Evolutionary conservation across 306 rosid species (phyloP).

Genomic region (Urtica urens): DNA sequence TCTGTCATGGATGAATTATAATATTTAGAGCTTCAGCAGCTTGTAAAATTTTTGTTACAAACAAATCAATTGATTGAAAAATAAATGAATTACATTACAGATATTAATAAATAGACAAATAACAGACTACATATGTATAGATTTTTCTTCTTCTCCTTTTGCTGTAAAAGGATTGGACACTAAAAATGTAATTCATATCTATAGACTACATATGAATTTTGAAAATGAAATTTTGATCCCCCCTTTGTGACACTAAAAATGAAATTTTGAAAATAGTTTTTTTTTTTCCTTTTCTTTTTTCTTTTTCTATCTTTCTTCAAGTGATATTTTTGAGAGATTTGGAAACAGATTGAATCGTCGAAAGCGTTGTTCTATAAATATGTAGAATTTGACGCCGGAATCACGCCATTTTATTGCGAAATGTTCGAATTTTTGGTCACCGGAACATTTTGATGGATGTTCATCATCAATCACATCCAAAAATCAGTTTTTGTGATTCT

Average conservation of each 20-base stretch:
- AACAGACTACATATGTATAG: no score
- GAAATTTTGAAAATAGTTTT: background rate
- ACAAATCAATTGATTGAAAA: no score
- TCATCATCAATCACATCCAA: slow-evolving; percentile 14
- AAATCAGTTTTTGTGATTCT: background rate
- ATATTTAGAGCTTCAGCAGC: no score
- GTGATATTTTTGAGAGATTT: slow-evolving; percentile 31
- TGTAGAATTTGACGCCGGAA: slow-evolving; percentile 63
- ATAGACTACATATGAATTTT: no score
- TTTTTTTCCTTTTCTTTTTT: background rate
- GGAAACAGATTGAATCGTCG: slow-evolving; percentile 47
- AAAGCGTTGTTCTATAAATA: slow-evolving; percentile 80
- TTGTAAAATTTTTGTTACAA: no score
- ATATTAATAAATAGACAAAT: no score
- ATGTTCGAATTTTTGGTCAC: slow-evolving; percentile 42
- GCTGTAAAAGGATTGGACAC: no score
- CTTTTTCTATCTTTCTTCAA: background rate
- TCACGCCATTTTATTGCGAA: slow-evolving; percentile 63
- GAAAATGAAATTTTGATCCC: no score
- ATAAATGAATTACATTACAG: no score
- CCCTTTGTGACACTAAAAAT: background rate
- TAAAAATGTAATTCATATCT: no score
- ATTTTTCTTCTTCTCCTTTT: no score
- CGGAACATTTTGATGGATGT: slow-evolving; percentile 70
- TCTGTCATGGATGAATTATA: no score